Conservation (phyloP, 148 eudicot genomes). For the Rhododendron ferrugineum region DNA sequence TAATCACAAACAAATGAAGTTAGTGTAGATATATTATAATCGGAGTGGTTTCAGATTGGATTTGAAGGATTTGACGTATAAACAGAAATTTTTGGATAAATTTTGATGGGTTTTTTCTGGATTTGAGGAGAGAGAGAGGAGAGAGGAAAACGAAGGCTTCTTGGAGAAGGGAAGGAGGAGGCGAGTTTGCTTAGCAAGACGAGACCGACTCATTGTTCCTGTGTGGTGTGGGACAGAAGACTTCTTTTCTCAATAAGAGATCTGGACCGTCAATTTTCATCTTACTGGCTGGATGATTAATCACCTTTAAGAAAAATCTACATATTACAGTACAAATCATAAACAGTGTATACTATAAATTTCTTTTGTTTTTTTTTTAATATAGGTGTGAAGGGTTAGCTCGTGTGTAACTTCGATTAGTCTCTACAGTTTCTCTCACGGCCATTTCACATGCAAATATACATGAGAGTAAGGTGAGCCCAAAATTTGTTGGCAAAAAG, state of each 20-base stretch:
- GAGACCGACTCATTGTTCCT: conserved; percentile 2
- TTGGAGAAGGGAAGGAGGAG: not conserved
- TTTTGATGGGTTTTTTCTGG: not conserved
- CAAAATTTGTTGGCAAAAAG: too few species aligned
- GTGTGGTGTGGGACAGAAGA: not conserved
- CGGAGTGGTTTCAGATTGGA: not conserved
- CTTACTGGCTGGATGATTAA: not conserved
- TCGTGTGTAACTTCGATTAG: too few species aligned
- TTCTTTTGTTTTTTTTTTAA: too few species aligned
- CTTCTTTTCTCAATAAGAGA: not conserved
- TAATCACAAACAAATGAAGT: not conserved
- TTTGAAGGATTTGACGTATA: not conserved
- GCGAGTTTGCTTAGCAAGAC: not conserved
- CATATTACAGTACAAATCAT: not conserved
- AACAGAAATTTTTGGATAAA: not conserved
- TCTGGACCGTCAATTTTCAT: not conserved
- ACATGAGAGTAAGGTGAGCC: too few species aligned
- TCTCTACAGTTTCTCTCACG: too few species aligned
- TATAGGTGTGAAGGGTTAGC: too few species aligned
- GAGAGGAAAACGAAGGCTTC: not conserved
- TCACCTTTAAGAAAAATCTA: not conserved
- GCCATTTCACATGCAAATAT: too few species aligned
- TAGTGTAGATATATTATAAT: not conserved
- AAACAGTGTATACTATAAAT: not conserved
- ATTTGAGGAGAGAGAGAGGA: not conserved